Base-by-base conservation (phyloP, 164 flowering plant genomes). In the Cinnamomum chago region DNA sequence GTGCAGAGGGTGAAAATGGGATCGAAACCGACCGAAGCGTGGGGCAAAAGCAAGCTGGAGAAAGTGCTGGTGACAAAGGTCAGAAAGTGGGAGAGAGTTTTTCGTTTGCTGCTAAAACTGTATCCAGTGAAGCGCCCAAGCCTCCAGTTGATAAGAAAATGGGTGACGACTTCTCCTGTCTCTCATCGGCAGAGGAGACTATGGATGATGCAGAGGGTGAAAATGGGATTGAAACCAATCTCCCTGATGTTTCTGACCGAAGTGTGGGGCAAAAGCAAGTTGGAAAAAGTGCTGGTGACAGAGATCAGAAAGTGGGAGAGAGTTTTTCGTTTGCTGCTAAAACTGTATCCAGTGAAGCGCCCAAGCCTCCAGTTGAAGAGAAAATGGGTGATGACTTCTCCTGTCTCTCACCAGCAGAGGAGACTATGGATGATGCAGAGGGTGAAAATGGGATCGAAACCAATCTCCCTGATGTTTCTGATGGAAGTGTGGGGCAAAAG, bases 391-490 rank as follows among this genome's bases (percentile, higher is more conserved):
- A 74, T 30, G 71, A 4, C 11, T 35, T 30, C 55, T 67, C 71
- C 52, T 64, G 51, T 74, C 67, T 58, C 17, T 18, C 52, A 60
- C 23, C 74, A 14, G 55, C 22, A 67, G 65, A 18, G 24, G 60
- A 28, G 55, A 25, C 27, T 24, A 50, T 55, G 62, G 65, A 30
- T n/a, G 24, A 35, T 35, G 52, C 2, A 17, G 65, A n/a, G 24
- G 65, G 27, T 13, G 50, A 67, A 5, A 50, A 1, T 68, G 71
- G 58, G 18, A 68, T 18, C 9, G 5, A 18, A 23, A 23, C 4
- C 35, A 68, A 47, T 68, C 2, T 18, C 22, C 17, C 5, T 68
- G 55, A 22, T 13, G 55, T 18, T 68, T 68, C 40, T 58, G 47
- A 17, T 2, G 10, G 30, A 30, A 67, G 55, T 11, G 20, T 15